Base-by-base conservation (phyloP, 176 grass and related monocot species). In the Oryza rufipogon region DNA sequence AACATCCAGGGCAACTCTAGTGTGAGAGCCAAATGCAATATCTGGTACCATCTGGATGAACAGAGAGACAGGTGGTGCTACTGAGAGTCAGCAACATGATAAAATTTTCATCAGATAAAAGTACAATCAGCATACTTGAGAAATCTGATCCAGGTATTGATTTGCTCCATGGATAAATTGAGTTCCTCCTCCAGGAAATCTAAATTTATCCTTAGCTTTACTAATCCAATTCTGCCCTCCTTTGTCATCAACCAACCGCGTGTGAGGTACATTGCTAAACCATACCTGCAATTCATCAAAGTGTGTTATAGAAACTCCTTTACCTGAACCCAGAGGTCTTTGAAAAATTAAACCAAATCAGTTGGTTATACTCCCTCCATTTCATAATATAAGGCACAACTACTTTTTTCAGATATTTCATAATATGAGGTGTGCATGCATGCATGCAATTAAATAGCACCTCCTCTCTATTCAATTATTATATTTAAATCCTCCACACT, bases 161-260 rank as follows among this genome's bases (percentile, higher is more conserved):
- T 94, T 61, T 86, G 93, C 89, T 80, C 93, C 96, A 83, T 95
- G 93, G 82, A 95, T 94, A 81, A 98, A 98, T 63, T 95, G 93
- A 73, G 93, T 95, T 72, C 93, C 96, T 17, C 96, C 96, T 60
- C 93, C 93, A 85, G 93, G 96, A 91, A 98, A 98, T 87, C 36
- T 88, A 65, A 98, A 98, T 77, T 95, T 95, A 66, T 98, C 87
- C 63, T 95, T 94, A 75, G 79, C 91, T 77, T 83, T 95, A 26
- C 87, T 90, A 77, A 98, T 98, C 96, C 93, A 98, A 83, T 95
- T 98, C 66, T 98, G 96, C 9, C 96, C 96, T 92, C 96, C 96
- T 93, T 95, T 98, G 83, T 98, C 93, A 87, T 98, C 96, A 81
- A 98, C 93, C 85, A 98, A 84, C 22, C 87, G 86, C 85, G 91